phyloP scores from a whole-genome alignment of 2,329 filamentous ascomycete species.

The Leptographium wingfieldii region DNA sequence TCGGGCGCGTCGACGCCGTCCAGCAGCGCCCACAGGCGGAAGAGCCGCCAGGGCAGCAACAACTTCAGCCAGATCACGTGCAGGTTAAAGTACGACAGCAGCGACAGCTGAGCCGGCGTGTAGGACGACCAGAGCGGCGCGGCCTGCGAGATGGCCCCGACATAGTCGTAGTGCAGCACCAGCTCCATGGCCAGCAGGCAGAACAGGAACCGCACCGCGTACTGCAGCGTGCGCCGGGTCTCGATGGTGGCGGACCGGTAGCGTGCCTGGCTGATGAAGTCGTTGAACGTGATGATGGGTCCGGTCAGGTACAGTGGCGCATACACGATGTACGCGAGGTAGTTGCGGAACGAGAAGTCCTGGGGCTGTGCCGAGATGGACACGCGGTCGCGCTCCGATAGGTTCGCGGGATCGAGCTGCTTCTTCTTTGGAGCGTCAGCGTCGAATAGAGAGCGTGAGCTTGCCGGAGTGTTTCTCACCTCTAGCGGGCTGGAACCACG shows the following conservation, averaged over 20 bases:
- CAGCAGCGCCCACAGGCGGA: constrained; percentile 86
- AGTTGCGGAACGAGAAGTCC: constrained; percentile 75
- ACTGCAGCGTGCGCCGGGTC: constrained; percentile 57
- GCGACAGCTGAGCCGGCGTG: constrained; percentile 72
- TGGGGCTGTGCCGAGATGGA: constrained; percentile 55
- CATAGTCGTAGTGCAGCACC: constrained; percentile 83
- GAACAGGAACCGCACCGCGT: constrained; percentile 70
- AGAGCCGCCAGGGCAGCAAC: constrained; percentile 93
- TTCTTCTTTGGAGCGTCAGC: constrained; percentile 63
- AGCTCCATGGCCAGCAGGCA: constrained; percentile 82
- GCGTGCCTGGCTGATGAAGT: constrained; percentile 80
- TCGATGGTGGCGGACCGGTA: constrained; percentile 63
- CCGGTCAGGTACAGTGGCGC: constrained; percentile 86
- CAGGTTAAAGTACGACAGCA: constrained; percentile 91
- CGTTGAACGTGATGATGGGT: constrained; percentile 94
- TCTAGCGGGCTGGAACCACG: constrained; percentile 57
- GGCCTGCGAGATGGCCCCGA: constrained; percentile 79
- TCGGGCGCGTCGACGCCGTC: constrained; percentile 92
- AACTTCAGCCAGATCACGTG: constrained; percentile 98
- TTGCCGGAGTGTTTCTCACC: constrained; percentile 37
- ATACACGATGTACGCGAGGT: constrained; percentile 80
- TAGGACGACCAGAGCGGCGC: constrained; percentile 71
- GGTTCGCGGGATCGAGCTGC: constrained; percentile 73
- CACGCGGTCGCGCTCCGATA: constrained; percentile 83
- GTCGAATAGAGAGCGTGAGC: background rate